A percentile compares a stretch with the other conserved stretches of the same genome.
These are phyloP conservation scores for Colletotrichum truncatum DNA, from an alignment of 2,329 filamentous ascomycete species.

Conservation along the genomic window DNA sequence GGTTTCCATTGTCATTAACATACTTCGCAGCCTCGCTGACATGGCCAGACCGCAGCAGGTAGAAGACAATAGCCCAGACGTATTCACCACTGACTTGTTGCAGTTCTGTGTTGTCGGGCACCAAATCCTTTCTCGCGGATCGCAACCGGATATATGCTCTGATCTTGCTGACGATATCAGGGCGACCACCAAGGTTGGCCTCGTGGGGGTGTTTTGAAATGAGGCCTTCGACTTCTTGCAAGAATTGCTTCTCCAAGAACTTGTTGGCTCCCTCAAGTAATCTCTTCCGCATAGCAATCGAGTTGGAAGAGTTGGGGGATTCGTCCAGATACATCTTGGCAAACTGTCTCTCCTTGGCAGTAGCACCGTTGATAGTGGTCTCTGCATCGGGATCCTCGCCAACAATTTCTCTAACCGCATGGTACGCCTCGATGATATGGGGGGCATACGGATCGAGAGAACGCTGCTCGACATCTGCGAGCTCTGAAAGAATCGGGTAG, in stretches of 20 bases:
- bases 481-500: conserved; percentile 80
- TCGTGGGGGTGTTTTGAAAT: conserved; percentile 88
- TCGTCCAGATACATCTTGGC: conserved; percentile 81
- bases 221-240: conserved; percentile 77
- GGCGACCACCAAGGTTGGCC: conserved; percentile 88
- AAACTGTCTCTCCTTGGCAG: conserved; percentile 80
- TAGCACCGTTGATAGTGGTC: conserved; percentile 67
- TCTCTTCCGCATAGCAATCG: conserved; percentile 76
- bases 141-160: conserved; percentile 90
- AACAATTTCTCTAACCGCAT: conserved; percentile 81
- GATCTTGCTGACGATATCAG: conserved; percentile 88
- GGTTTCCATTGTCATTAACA: conserved; percentile 79
- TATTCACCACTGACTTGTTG: conserved; percentile 85
- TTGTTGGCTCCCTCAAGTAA: conserved; percentile 82
- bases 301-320: conserved; percentile 68
- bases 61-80: conserved; percentile 95
- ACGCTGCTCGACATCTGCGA: conserved; percentile 77
- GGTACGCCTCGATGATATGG: conserved; percentile 84
- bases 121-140: conserved; percentile 82
- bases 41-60: conserved; percentile 85
- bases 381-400: conserved; percentile 73
- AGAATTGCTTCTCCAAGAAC: conserved; percentile 85
- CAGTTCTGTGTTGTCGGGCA: conserved; percentile 81
- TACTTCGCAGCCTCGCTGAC: conserved; percentile 87
- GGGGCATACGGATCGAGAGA: conserved; percentile 76